phyloP scores from a whole-genome alignment of 2,329 filamentous ascomycete species.

The Scolecobasidium constrictum region DNA sequence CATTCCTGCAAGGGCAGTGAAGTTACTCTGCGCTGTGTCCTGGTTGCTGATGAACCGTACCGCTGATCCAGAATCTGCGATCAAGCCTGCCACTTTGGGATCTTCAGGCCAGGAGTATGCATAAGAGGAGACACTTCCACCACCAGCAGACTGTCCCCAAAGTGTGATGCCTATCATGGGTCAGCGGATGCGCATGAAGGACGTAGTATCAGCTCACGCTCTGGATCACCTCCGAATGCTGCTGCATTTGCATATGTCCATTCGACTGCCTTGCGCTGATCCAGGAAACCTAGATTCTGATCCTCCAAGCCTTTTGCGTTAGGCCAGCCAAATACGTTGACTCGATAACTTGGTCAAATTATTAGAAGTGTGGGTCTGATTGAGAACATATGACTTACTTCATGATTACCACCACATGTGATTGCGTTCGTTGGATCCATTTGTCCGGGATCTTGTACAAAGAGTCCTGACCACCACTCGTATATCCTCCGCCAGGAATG shows the following conservation, averaged over 20 bases:
- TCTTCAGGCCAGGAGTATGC: conserved; percentile 20
- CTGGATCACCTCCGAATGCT: conserved; percentile 29
- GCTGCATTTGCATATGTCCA: conserved; percentile 38
- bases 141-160: conserved; percentile 43
- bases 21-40: conserved; percentile 22
- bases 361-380: background rate
- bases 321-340: conserved; percentile 32
- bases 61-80: conserved; percentile 20
- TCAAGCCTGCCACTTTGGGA: conserved; percentile 16
- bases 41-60: conserved; percentile 16
- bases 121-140: conserved; percentile 18
- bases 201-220: too few relatives aligned
- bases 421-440: conserved; percentile 31
- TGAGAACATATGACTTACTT: conserved; percentile 13
- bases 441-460: conserved; percentile 35
- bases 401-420: conserved; percentile 30
- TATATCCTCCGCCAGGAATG: background rate
- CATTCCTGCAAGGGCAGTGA: conserved; percentile 25
- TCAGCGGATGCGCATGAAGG: too few relatives aligned
- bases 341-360: conserved; percentile 24
- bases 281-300: conserved; percentile 27
- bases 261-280: conserved; percentile 33
- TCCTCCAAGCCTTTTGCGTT: conserved; percentile 20
- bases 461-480: conserved; percentile 31
- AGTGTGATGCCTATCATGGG: conserved; percentile 28